Percentiles rank a stretch among this genome's conserved stretches.
phyloP scores from a whole-genome alignment of 768 basidiomycete species.

The Auriscalpium microsporum region DNA sequence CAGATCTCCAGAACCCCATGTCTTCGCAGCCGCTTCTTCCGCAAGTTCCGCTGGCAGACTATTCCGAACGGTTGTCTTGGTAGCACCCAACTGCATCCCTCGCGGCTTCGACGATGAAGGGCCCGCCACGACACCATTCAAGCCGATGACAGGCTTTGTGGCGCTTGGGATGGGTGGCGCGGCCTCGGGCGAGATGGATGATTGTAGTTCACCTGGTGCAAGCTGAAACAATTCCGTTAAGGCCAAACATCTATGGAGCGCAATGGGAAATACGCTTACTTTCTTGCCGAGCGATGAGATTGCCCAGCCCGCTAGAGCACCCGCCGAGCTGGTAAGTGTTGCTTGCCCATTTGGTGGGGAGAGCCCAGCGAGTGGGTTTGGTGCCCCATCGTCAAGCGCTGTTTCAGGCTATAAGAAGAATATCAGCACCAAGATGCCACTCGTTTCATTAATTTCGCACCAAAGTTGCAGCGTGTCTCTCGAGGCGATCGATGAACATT shows the following conservation, averaged over 20 bases:
- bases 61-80: constrained; percentile 32
- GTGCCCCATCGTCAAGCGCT: constrained; percentile 21
- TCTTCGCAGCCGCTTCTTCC: constrained; percentile 45
- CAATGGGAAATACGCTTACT: constrained; percentile 29
- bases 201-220: not conserved
- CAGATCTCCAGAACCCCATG: constrained; percentile 70
- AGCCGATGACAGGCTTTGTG: constrained; percentile 1
- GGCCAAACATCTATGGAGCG: not conserved
- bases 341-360: constrained; percentile 22
- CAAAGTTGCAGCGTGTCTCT: constrained; percentile 74
- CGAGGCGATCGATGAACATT: constrained; percentile 76
- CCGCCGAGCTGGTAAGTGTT: constrained; percentile 73
- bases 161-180: constrained; percentile 6
- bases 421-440: not conserved
- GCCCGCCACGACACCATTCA: not conserved
- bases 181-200: not conserved
- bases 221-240: not conserved
- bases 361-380: constrained; percentile 11
- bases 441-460: constrained; percentile 34
- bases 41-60: constrained; percentile 45
- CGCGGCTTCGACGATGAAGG: constrained; percentile 33
- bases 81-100: constrained; percentile 63
- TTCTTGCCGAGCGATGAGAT: constrained; percentile 84
- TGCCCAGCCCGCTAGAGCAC: constrained; percentile 92
- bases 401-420: constrained; percentile 45